Percentiles rank a stretch among this genome's conserved stretches.
phyloP scores from a whole-genome alignment of 768 basidiomycete species.

The Austroboletus eburneus region DNA sequence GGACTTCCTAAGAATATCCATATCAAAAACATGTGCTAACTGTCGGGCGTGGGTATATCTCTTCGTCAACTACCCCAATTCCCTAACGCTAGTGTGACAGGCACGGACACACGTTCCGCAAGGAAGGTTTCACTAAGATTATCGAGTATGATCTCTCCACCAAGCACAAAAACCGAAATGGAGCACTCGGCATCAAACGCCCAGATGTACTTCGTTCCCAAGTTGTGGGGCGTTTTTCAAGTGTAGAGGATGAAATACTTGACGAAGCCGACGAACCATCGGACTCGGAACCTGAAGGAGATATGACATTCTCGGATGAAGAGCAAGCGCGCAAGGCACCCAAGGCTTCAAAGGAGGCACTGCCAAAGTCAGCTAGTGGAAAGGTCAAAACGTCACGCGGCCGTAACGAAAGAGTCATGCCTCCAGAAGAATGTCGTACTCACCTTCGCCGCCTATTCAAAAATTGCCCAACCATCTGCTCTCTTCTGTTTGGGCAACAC shows the following conservation, averaged over 20 bases:
- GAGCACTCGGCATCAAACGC: slow-evolving; percentile 52
- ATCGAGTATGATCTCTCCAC: slow-evolving; percentile 85
- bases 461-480: slow-evolving; percentile 79
- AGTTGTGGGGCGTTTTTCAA: slow-evolving; percentile 22
- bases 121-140: slow-evolving; percentile 91
- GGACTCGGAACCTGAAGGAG: slow-evolving; percentile 46
- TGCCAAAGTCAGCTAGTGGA: slow-evolving; percentile 73
- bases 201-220: slow-evolving; percentile 70
- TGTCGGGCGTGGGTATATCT: slow-evolving; percentile 73
- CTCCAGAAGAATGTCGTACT: slow-evolving; percentile 89
- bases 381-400: slow-evolving; percentile 72
- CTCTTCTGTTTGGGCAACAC: slow-evolving; percentile 88
- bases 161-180: slow-evolving; percentile 68
- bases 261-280: slow-evolving; percentile 48
- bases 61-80: neutral
- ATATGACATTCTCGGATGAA: slow-evolving; percentile 49
- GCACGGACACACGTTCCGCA: slow-evolving; percentile 81
- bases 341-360: slow-evolving; percentile 25
- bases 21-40: slow-evolving; percentile 73
- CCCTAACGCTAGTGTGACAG: slow-evolving; percentile 37
- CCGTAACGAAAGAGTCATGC: slow-evolving; percentile 84
- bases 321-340: slow-evolving; percentile 40
- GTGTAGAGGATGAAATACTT: slow-evolving; percentile 25
- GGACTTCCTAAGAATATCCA: slow-evolving; percentile 71
- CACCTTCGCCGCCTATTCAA: slow-evolving; percentile 86